Evolutionary conservation across 2,329 filamentous ascomycete species (phyloP).

Genomic region (Zymoseptoria tritici): DNA sequence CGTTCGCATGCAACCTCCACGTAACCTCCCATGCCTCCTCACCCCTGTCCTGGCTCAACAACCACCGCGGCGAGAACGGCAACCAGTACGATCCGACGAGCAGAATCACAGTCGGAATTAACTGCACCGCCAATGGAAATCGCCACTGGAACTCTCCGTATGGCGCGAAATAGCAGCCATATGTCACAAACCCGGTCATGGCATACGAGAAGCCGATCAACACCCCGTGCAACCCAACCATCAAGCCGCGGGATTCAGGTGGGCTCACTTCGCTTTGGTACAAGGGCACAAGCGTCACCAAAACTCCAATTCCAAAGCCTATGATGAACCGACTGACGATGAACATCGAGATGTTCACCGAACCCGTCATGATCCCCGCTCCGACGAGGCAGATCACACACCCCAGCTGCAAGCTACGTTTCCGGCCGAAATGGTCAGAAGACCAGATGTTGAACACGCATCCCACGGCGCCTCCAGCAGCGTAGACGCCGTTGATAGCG

Average conservation of each 20-base stretch:
- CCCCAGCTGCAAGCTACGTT: constrained; percentile 7
- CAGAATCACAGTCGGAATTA: constrained; percentile 5
- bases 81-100: constrained; percentile 2
- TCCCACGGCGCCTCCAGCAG: constrained; percentile 8
- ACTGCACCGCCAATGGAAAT: constrained; percentile 5
- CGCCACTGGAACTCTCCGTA: constrained; percentile 6
- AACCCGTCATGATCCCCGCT: constrained; percentile 5
- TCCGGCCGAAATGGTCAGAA: constrained; percentile 6
- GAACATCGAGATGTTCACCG: constrained; percentile 8
- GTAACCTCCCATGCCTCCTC: background rate
- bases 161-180: constrained; percentile 8
- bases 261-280: constrained; percentile 6
- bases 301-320: constrained; percentile 3
- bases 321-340: constrained; percentile 4
- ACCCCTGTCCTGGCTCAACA: background rate
- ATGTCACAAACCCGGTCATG: constrained; percentile 4
- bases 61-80: constrained; percentile 5
- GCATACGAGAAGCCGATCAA: constrained; percentile 6
- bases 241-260: constrained; percentile 3
- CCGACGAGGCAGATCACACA: constrained; percentile 5
- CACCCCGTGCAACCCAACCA: constrained; percentile 6
- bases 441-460: constrained; percentile 4
- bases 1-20: background rate
- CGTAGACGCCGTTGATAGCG: constrained; percentile 8
- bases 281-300: constrained; percentile 5